Conservation (phyloP, 2,329 filamentous ascomycete genomes). For the Trichoderma sp. region DNA sequence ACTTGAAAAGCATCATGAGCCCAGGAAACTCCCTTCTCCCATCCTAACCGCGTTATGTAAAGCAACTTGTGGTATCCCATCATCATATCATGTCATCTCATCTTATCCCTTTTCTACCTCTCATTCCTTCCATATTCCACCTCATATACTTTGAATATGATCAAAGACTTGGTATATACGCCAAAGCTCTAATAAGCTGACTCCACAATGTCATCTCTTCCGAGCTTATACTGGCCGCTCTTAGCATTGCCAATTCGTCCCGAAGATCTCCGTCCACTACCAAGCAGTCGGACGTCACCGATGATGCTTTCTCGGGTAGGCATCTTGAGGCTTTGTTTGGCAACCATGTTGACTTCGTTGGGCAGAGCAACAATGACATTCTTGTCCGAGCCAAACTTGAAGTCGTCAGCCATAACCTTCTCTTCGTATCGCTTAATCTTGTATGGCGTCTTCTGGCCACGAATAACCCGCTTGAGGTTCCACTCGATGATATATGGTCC, state of each 20-base stretch:
- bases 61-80: slow-evolving; percentile 17
- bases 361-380: slow-evolving; percentile 96
- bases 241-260: slow-evolving; percentile 51
- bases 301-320: slow-evolving; percentile 94
- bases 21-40: slow-evolving; percentile 15
- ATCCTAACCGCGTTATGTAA: neutral
- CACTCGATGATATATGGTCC: slow-evolving; percentile 97
- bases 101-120: neutral
- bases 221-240: slow-evolving; percentile 68
- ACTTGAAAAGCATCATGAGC: neutral
- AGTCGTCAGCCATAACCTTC: slow-evolving; percentile 96
- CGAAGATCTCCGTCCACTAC: slow-evolving; percentile 48
- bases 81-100: neutral
- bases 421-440: slow-evolving; percentile 95
- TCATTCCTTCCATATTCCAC: neutral
- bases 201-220: slow-evolving; percentile 81
- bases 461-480: slow-evolving; percentile 86
- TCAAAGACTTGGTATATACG: neutral
- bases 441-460: slow-evolving; percentile 81
- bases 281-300: slow-evolving; percentile 49
- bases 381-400: slow-evolving; percentile 95
- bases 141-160: neutral
- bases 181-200: slow-evolving; percentile 49
- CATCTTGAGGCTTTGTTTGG: slow-evolving; percentile 76
- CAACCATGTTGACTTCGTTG: slow-evolving; percentile 98